Conservation (phyloP, 345 rosid genomes). For the Rhodamnia argentea region DNA sequence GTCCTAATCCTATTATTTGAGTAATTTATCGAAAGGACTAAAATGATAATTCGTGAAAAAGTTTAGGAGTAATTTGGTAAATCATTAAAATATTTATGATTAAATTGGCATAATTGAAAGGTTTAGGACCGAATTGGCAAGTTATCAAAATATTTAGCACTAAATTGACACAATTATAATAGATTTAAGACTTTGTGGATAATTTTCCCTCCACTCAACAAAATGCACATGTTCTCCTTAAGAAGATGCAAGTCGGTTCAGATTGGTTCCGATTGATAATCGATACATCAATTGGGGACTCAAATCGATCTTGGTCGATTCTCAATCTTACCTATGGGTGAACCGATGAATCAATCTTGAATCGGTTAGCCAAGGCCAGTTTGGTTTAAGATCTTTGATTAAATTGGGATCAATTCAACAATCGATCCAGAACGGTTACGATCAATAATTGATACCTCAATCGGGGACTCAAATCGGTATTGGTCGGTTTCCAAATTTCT, state of each 20-base stretch:
- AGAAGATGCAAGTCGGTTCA: not conserved
- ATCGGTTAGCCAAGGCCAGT: not conserved
- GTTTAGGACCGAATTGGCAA: too few species aligned
- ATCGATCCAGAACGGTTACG: not conserved
- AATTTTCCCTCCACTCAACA: not conserved
- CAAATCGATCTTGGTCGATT: not conserved
- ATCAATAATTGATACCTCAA: not conserved
- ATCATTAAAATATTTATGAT: too few species aligned
- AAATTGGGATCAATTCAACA: accelerated
- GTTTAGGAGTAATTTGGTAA: too few species aligned
- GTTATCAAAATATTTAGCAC: too few species aligned
- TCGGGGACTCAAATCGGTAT: not conserved
- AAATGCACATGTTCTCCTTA: not conserved
- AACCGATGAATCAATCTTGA: not conserved
- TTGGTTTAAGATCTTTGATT: not conserved
- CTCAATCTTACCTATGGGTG: not conserved
- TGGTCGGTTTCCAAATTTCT: not conserved
- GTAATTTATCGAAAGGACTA: too few species aligned
- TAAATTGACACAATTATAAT: too few species aligned
- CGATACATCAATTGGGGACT: not conserved
- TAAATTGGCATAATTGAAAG: too few species aligned
- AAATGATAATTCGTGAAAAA: too few species aligned
- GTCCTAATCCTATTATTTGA: too few species aligned
- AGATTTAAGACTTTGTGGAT: too few species aligned
- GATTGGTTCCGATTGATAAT: not conserved